Base-by-base conservation (phyloP, 1,284 basidiomycete species). In the Xerocomus amazonicus region DNA sequence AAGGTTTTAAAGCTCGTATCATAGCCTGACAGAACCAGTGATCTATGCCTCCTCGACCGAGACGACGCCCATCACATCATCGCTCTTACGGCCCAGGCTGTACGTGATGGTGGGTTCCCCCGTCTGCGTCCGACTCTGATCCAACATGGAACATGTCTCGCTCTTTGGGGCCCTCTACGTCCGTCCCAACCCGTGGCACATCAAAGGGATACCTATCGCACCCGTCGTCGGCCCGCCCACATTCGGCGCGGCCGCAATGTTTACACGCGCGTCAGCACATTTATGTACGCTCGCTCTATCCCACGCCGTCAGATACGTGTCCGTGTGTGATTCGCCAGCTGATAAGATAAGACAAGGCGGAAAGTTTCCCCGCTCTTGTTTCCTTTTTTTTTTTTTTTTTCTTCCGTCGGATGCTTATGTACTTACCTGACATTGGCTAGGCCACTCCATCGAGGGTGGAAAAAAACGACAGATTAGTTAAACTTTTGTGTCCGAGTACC, bases 321-420 rank as follows among this genome's bases (percentile, higher is more conserved):
- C 52, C 43, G 1, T 28, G 14, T 37, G 23, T 45, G 37, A 63
- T 59, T 66, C 59, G 63, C 4, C 31, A 27, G 28, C 28, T 23
- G 60, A 62, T 62, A 66, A 62, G 60, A 62, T 66, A 66, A 62
- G 60, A 65, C 63, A 56, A 62, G 28, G n/a, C 32, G n/a, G 16
- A 57, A 49, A 38, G 17, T 4, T 34, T 28, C 57, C 46, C 34
- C 31, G 36, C 38, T 36, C 48, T 8, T 23, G 5, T 59, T 61
- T 47, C 53, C 60, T 12, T 47, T 60, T 55, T 59, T 29, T 0
- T 17, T 28, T 29, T 39, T 36, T 51, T 60, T 45, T 55, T 45
- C 31, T 51, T 41, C 58, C 60, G 56, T 43, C 48, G 32, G 23
- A 56, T 45, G 17, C 29, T 7, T 10, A 45, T 45, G 28, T 19